phyloP scores from a whole-genome alignment of 768 basidiomycete genomes.

The Strobilomyces dryophilus region DNA sequence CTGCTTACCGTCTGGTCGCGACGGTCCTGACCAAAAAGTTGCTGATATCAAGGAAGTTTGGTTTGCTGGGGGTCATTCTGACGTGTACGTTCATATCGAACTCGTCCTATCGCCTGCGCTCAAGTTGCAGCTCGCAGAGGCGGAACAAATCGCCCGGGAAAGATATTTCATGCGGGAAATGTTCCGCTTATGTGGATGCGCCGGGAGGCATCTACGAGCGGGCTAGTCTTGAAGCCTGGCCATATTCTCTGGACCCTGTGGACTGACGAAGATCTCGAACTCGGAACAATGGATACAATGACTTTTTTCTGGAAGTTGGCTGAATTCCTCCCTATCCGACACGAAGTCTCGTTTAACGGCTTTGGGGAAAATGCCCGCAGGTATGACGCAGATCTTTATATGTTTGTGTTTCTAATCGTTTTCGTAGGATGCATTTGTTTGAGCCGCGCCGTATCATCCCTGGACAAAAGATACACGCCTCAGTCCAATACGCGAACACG shows the following conservation, averaged over 20 bases:
- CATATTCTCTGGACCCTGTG: constrained; percentile 6
- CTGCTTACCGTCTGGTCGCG: neutral
- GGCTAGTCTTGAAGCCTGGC: constrained; percentile 3
- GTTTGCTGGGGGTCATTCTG: constrained; percentile 6
- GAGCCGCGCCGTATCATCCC: constrained; percentile 7
- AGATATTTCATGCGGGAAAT: constrained; percentile 3
- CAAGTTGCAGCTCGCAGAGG: neutral
- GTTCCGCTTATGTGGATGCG: constrained; percentile 8
- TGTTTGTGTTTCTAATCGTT: neutral
- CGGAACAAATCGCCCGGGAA: constrained; percentile 3
- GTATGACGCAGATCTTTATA: neutral
- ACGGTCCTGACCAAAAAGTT: neutral
- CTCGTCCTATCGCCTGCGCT: neutral
- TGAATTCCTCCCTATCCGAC: constrained; percentile 4
- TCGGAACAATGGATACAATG: constrained; percentile 1
- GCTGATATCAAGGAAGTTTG: constrained; percentile 6
- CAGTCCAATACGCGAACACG: constrained; percentile 1
- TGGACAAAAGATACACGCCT: constrained; percentile 7
- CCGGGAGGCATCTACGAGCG: neutral
- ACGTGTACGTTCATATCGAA: neutral
- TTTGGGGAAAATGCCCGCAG: constrained; percentile 3
- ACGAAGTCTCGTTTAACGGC: constrained; percentile 6
- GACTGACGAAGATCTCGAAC: constrained; percentile 5
- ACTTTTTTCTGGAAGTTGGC: neutral
- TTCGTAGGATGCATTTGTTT: constrained; percentile 1